phyloP scores from a whole-genome alignment of 495 filamentous ascomycete species.

The Tuber melanosporum region DNA sequence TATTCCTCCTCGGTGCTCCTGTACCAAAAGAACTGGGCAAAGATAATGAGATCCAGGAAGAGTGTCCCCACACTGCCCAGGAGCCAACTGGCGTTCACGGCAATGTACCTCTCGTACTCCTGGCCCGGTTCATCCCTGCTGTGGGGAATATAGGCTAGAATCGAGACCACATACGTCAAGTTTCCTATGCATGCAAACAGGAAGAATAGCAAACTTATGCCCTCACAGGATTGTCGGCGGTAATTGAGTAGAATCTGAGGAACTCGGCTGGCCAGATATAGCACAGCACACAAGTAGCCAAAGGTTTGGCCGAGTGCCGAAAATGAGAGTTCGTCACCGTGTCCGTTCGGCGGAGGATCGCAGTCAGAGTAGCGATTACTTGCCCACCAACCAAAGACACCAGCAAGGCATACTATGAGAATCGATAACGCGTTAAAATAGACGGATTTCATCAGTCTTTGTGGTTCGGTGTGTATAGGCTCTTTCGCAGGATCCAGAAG shows the following conservation, averaged over 20 bases:
- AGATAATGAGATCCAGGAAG: conserved; percentile 74
- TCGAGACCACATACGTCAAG: conserved; percentile 83
- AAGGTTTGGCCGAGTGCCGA: conserved; percentile 75
- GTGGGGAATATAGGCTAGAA: conserved; percentile 73
- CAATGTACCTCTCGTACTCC: conserved; percentile 70
- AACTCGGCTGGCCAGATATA: conserved; percentile 82
- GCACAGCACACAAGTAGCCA: conserved; percentile 73
- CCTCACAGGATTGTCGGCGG: conserved; percentile 80
- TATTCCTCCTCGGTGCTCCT: conserved; percentile 39
- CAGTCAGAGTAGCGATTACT: conserved; percentile 44
- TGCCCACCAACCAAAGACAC: conserved; percentile 78
- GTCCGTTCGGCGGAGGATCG: conserved; percentile 25
- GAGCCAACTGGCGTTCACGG: conserved; percentile 84
- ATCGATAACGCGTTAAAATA: conserved; percentile 67
- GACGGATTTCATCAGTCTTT: conserved; percentile 49
- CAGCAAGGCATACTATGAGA: conserved; percentile 70
- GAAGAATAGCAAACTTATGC: conserved; percentile 88
- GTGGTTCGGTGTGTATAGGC: conserved; percentile 34
- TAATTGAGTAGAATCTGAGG: conserved; percentile 89
- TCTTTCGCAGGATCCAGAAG: conserved; percentile 46
- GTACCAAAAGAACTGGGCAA: conserved; percentile 89
- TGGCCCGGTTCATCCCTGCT: conserved; percentile 49
- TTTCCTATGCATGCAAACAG: conserved; percentile 94
- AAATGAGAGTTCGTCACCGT: conserved; percentile 50
- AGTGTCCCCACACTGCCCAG: conserved; percentile 83